A percentile compares a stretch with the other conserved stretches of the same genome.
These are phyloP conservation scores for Cryphonectria japonica DNA, from an alignment of 2,329 filamentous ascomycete species.

Conservation along the genomic window DNA sequence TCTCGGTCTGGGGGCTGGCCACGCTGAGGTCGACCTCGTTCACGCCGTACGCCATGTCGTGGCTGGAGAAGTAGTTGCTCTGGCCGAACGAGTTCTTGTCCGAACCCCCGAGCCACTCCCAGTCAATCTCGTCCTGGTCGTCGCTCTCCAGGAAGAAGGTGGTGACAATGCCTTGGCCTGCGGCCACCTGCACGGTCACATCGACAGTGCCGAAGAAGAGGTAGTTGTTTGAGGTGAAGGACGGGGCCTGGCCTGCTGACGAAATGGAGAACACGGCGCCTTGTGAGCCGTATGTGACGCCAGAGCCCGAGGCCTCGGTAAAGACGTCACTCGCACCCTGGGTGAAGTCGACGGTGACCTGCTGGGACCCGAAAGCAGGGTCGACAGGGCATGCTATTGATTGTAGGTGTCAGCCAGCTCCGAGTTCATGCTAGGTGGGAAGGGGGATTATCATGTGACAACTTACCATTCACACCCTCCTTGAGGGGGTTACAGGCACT, in stretches of 20 bases:
- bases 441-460: constrained; percentile 39
- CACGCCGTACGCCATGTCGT: constrained; percentile 67
- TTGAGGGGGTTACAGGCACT: constrained; percentile 60
- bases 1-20: constrained; percentile 52
- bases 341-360: constrained; percentile 46
- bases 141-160: constrained; percentile 89
- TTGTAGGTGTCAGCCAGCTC: constrained; percentile 16
- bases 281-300: constrained; percentile 48
- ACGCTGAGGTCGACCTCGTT: constrained; percentile 44
- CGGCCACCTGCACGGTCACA: constrained; percentile 75
- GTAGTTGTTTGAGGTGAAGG: constrained; percentile 80
- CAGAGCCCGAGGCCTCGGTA: constrained; percentile 65
- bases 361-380: constrained; percentile 70
- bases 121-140: constrained; percentile 91
- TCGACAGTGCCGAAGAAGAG: constrained; percentile 96
- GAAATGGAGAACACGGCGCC: constrained; percentile 70
- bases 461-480: constrained; percentile 40
- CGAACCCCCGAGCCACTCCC: constrained; percentile 89
- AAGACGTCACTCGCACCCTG: constrained; percentile 60
- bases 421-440: constrained; percentile 27
- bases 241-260: constrained; percentile 67
- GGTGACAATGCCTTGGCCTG: constrained; percentile 85
- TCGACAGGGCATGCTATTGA: constrained; percentile 68
- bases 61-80: constrained; percentile 84
- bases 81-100: constrained; percentile 67